phyloP scores from a whole-genome alignment of 805 yeast genomes.

The Nakazawaea anatomiae region DNA sequence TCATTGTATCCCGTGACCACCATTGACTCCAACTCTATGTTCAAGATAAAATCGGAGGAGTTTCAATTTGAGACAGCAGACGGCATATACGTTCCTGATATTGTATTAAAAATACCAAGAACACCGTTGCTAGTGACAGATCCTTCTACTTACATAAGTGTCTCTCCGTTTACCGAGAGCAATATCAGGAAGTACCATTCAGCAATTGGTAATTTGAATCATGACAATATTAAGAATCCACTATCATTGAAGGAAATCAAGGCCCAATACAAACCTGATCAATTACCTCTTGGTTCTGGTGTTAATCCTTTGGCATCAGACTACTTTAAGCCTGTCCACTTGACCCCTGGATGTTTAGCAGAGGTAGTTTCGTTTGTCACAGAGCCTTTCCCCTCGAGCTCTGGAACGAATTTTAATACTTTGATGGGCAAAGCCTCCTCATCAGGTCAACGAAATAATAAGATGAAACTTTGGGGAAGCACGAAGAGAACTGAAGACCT shows the following conservation, averaged over 20 bases:
- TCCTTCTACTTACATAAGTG: constrained; percentile 46
- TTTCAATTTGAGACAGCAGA: constrained; percentile 27
- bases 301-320: constrained; percentile 49
- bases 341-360: constrained; percentile 46
- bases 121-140: constrained; percentile 31
- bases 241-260: constrained; percentile 25
- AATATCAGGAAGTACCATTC: constrained; percentile 32
- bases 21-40: constrained; percentile 27
- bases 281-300: constrained; percentile 42
- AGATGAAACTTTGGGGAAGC: constrained; percentile 8
- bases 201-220: constrained; percentile 28
- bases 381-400: constrained; percentile 9
- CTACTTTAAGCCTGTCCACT: constrained; percentile 43
- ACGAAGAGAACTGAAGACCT: constrained; percentile 13
- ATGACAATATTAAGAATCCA: constrained; percentile 34
- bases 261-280: constrained; percentile 25
- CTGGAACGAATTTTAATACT: constrained; percentile 20
- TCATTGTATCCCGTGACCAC: constrained; percentile 12
- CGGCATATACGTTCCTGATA: constrained; percentile 24
- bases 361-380: constrained; percentile 8
- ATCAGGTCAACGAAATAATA: constrained; percentile 14
- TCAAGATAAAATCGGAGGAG: constrained; percentile 20
- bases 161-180: constrained; percentile 43
- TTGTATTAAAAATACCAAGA: constrained; percentile 27
- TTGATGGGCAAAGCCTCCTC: not conserved